Evolutionary conservation across 2,329 filamentous ascomycete genomes (phyloP), one percentile per base, ranked within the genome.

Genomic region (Pyrenophora tritici-repentis): DNA sequence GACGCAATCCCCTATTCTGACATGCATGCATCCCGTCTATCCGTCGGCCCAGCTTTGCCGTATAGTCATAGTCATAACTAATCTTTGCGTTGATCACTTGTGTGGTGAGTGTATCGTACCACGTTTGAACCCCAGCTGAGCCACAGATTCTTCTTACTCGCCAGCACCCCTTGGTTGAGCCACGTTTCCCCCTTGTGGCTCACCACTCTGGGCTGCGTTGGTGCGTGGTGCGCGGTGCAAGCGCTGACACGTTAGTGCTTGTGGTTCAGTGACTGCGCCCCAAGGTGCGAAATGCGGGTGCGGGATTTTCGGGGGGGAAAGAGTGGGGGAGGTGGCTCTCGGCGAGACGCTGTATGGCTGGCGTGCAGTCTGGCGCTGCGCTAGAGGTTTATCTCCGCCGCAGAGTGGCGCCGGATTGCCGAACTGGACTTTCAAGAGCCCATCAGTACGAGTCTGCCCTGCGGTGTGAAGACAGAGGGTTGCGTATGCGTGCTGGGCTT

Each of bases 241-340:
- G n/a, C n/a, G 12, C 26, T 34, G 37, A 42, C 37, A 52, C 43
- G 36, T 32, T 26, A 9, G 42, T 34, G 52, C 48, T 4, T 24
- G 22, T 24, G 22, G 52, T 55, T 41, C 43, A 55, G 48, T 49
- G 12, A 52, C 53, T 55, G 53, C 53, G 53, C 43, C 49, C 44
- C 49, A 53, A 20, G 5, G 16, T 10, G n/a, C 22, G 6, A 24
- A 24, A 20, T 20, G 18, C 18, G 18, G 4, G 20, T 26, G 45
- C 45, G 24, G 43, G 34, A 43, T 36, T 41, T 42, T 34, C 26
- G 41, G 29, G 18, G 35, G 34, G 18, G 35, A 48, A 34, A 40
- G 32, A 40, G 36, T 26, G 32, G 29, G 34, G 18, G 24, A 18
- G 26, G 39, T 40, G 39, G 40, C 18, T 39, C 50, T 44, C 24